Conservation (phyloP, 2,329 filamentous ascomycete species). For the Exophiala aquamarina region DNA sequence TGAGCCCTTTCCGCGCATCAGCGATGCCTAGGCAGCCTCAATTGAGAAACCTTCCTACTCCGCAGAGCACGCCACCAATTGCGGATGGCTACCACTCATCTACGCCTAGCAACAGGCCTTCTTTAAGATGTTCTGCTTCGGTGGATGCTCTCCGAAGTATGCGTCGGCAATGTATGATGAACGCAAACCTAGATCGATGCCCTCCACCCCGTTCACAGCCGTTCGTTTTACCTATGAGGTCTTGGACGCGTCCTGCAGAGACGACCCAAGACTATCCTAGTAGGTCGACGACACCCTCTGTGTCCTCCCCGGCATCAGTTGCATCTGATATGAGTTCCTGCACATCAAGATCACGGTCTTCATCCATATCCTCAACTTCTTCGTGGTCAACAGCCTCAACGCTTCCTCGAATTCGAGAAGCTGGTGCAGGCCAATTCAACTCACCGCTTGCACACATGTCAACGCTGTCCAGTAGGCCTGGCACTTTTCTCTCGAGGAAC, state of each 20-base stretch:
- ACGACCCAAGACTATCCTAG: slow-evolving; percentile 16
- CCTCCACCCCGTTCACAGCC: slow-evolving; percentile 34
- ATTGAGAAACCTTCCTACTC: slow-evolving; percentile 60
- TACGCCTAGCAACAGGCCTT: slow-evolving; percentile 57
- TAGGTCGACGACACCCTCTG: slow-evolving; percentile 16
- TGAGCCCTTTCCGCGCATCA: slow-evolving; percentile 19
- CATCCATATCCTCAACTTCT: slow-evolving; percentile 45
- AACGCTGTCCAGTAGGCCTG: slow-evolving; percentile 8
- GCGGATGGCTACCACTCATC: slow-evolving; percentile 26
- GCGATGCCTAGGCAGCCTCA: slow-evolving; percentile 57
- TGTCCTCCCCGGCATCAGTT: slow-evolving; percentile 63
- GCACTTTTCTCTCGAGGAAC: neutral
- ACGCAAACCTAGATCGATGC: slow-evolving; percentile 56
- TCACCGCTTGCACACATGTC: slow-evolving; percentile 15
- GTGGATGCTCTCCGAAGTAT: slow-evolving; percentile 59
- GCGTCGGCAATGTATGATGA: slow-evolving; percentile 55
- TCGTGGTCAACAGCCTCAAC: slow-evolving; percentile 29
- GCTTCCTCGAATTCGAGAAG: slow-evolving; percentile 8
- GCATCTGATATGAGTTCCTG: slow-evolving; percentile 59
- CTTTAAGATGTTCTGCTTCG: slow-evolving; percentile 54
- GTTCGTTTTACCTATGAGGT: slow-evolving; percentile 11
- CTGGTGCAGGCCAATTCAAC: slow-evolving; percentile 2
- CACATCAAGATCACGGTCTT: slow-evolving; percentile 56
- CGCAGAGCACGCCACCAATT: slow-evolving; percentile 59
- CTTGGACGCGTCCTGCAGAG: slow-evolving; percentile 23